Conservation (phyloP, 1,284 basidiomycete species). For the Trametes versicolor region DNA sequence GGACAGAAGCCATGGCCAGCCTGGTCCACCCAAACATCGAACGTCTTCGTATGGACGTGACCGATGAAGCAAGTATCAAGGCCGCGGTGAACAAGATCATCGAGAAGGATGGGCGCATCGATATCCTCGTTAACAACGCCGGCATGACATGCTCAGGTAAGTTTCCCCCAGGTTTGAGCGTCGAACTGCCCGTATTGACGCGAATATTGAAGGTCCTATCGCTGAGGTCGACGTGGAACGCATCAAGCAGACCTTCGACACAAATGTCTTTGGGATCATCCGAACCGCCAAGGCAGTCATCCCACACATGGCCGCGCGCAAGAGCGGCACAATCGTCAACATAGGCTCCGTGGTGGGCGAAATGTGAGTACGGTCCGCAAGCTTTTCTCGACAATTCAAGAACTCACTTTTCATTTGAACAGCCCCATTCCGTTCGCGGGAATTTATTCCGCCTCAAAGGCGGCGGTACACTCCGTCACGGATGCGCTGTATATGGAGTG, state of each 20-base stretch:
- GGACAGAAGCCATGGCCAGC: constrained; percentile 44
- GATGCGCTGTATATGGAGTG: constrained; percentile 78
- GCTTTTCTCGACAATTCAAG: background rate
- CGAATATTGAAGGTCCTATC: constrained; percentile 57
- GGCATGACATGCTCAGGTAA: constrained; percentile 41
- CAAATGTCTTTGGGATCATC: constrained; percentile 71
- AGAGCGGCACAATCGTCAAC: constrained; percentile 74
- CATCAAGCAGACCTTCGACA: constrained; percentile 63
- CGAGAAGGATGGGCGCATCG: constrained; percentile 38
- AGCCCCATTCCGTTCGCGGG: constrained; percentile 78
- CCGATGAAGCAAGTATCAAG: constrained; percentile 39
- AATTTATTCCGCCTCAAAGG: constrained; percentile 74
- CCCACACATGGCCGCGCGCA: constrained; percentile 72
- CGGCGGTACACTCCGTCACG: constrained; percentile 67
- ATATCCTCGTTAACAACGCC: constrained; percentile 45
- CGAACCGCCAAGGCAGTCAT: constrained; percentile 70
- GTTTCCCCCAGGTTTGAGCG: constrained; percentile 3
- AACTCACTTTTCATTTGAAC: background rate
- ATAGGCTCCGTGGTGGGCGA: constrained; percentile 78
- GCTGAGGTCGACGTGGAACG: constrained; percentile 67
- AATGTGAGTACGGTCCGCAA: constrained; percentile 50
- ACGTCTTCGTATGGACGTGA: constrained; percentile 43
- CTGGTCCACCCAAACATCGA: constrained; percentile 42
- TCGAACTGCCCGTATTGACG: background rate
- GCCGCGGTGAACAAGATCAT: constrained; percentile 38